Evolutionary conservation across 1,284 basidiomycete genomes (phyloP).

Genomic region (Schizophyllum amplum): DNA sequence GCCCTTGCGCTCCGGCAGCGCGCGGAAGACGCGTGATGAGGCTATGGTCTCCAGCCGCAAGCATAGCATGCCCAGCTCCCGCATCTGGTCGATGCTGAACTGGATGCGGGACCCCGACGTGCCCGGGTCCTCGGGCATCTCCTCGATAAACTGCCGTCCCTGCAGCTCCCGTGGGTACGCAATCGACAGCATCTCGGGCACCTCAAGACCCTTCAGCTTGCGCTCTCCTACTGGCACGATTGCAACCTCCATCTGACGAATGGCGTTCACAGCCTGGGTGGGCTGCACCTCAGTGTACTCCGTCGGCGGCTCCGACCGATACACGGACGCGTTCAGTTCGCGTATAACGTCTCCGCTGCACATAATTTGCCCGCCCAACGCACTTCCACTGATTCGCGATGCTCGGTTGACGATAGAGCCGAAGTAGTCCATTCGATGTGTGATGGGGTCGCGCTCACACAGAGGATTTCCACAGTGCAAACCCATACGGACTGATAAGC

Average conservation of each 20-base stretch:
- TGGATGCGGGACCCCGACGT: constrained; percentile 48
- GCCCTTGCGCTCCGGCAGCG: constrained; percentile 38
- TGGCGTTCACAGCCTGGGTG: constrained; percentile 54
- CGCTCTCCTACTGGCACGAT: constrained; percentile 81
- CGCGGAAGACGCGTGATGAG: constrained; percentile 53
- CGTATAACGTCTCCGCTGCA: constrained; percentile 85
- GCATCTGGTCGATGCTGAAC: constrained; percentile 74
- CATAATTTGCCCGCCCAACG: constrained; percentile 93
- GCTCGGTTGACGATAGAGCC: constrained; percentile 92
- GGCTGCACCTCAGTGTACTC: constrained; percentile 52
- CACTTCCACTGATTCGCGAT: constrained; percentile 77
- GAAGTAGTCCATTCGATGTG: constrained; percentile 96
- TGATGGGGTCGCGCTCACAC: constrained; percentile 92
- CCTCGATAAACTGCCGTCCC: constrained; percentile 63
- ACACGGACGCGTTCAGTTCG: constrained; percentile 65
- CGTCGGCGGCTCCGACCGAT: constrained; percentile 47
- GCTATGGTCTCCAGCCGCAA: constrained; percentile 82
- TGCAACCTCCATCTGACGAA: constrained; percentile 69
- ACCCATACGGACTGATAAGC: constrained; percentile 95
- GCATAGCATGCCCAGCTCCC: constrained; percentile 68
- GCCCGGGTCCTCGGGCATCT: constrained; percentile 35
- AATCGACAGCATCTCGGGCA: constrained; percentile 79
- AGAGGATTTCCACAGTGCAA: constrained; percentile 91
- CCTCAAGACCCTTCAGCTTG: constrained; percentile 90
- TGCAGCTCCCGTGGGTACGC: constrained; percentile 78